Percentiles rank a stretch among this genome's conserved stretches.
Evolutionary conservation across 768 basidiomycete genomes (phyloP).

Genomic region (Holtermannia corniformis): DNA sequence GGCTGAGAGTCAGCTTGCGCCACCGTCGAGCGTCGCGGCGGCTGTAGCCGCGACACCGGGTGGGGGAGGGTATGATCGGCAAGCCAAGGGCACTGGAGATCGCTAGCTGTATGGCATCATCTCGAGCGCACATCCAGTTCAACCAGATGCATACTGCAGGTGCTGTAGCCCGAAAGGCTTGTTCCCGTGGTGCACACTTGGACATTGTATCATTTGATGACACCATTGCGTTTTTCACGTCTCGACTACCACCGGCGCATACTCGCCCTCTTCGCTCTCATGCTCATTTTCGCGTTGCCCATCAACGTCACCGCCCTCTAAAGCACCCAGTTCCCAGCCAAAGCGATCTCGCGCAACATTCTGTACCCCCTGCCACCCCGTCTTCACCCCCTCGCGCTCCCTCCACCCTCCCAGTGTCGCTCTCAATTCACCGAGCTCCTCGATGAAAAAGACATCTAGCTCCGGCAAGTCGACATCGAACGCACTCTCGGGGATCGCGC

Average conservation of each 20-base stretch:
- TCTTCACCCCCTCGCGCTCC: not conserved
- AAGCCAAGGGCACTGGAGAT: too few relatives aligned
- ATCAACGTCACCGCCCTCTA: not conserved
- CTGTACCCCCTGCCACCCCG: constrained; percentile 3
- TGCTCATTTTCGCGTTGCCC: constrained; percentile 5
- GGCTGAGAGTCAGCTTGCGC: not conserved
- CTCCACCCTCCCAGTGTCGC: constrained; percentile 1
- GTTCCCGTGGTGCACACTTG: too few relatives aligned
- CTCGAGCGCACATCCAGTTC: too few relatives aligned
- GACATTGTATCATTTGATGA: too few relatives aligned
- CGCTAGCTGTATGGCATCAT: too few relatives aligned
- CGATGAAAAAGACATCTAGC: constrained; percentile 29
- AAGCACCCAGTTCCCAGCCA: constrained; percentile 22
- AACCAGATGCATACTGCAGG: too few relatives aligned
- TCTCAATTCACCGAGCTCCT: constrained; percentile 19
- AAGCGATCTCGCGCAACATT: constrained; percentile 8
- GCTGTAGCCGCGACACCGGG: not conserved
- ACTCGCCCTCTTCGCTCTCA: constrained; percentile 27
- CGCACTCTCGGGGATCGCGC: constrained; percentile 20
- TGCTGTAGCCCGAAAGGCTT: too few relatives aligned
- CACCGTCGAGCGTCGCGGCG: not conserved
- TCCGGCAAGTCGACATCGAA: constrained; percentile 37
- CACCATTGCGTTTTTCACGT: constrained; percentile 5
- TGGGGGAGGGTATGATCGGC: not conserved
- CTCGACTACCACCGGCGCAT: constrained; percentile 38